phyloP scores from a whole-genome alignment of 176 grass and related monocot genomes.

The Phoenix dactylifera region DNA sequence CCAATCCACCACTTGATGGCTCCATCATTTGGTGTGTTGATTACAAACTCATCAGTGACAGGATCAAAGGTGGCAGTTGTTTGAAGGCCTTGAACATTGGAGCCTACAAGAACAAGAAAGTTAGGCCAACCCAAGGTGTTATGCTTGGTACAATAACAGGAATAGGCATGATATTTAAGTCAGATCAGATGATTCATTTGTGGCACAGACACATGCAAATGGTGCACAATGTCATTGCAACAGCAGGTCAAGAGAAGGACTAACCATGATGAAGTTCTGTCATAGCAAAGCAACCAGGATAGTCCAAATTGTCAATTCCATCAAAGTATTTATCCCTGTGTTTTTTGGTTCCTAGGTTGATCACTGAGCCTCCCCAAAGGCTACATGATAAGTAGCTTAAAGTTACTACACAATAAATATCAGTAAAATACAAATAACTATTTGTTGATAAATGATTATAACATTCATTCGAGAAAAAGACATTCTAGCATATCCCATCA shows the following conservation, averaged over 20 bases:
- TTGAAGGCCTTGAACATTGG: slow-evolving; percentile 92
- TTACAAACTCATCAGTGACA: slow-evolving; percentile 77
- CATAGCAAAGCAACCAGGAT: slow-evolving; percentile 98
- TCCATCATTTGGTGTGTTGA: slow-evolving; percentile 92
- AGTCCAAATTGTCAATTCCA: slow-evolving; percentile 86
- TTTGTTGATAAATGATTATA: no score
- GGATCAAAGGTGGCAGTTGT: slow-evolving; percentile 99
- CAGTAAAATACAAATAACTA: no score
- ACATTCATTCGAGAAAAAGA: no score
- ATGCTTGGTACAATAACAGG: no score
- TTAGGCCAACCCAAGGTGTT: neutral
- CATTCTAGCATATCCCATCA: no score
- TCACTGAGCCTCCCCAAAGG: slow-evolving; percentile 86
- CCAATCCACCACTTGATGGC: slow-evolving; percentile 99
- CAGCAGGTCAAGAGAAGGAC: slow-evolving; percentile 7
- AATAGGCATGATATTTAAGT: no score
- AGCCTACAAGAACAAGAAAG: slow-evolving; percentile 29
- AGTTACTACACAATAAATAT: neutral
- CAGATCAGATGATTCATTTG: no score
- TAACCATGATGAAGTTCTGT: slow-evolving; percentile 98
- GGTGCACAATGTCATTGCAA: no score
- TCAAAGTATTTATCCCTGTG: slow-evolving; percentile 86
- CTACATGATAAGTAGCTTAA: slow-evolving; percentile 39
- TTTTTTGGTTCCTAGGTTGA: slow-evolving; percentile 92
- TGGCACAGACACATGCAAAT: no score